Conservation (phyloP, 345 rosid genomes). For the Heritiera fomes region DNA sequence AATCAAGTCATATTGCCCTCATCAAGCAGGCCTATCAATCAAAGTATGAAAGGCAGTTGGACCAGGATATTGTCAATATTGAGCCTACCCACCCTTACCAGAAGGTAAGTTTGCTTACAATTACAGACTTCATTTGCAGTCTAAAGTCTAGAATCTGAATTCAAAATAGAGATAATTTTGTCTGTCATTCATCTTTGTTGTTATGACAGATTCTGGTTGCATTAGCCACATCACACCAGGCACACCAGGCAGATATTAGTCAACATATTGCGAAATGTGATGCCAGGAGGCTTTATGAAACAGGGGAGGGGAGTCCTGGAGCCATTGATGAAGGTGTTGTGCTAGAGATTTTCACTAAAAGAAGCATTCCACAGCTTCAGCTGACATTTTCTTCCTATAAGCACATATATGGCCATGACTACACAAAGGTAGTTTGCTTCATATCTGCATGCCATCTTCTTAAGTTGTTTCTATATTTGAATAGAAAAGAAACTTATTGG, state of each 20-base stretch:
- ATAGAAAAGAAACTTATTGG: background rate
- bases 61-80: constrained; percentile 52
- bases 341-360: constrained; percentile 65
- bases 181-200: background rate
- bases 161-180: background rate
- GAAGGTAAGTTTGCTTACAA: constrained; percentile 38
- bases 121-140: background rate
- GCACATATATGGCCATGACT: constrained; percentile 63
- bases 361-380: constrained; percentile 64
- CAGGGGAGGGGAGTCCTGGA: constrained; percentile 53
- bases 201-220: constrained; percentile 57
- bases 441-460: background rate
- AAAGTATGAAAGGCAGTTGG: constrained; percentile 47
- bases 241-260: constrained; percentile 60
- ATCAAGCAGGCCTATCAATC: constrained; percentile 54
- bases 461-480: background rate
- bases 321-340: constrained; percentile 50
- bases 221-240: constrained; percentile 62
- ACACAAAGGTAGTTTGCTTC: constrained; percentile 43
- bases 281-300: constrained; percentile 53
- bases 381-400: constrained; percentile 59
- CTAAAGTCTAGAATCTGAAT: background rate
- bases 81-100: constrained; percentile 68
- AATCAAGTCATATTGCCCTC: constrained; percentile 58
- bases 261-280: constrained; percentile 61